Percentiles rank a stretch among this genome's conserved stretches.
Evolutionary conservation across 31 red algal species (phyloP).

Genomic region (Porphyra umbilicalis): DNA sequence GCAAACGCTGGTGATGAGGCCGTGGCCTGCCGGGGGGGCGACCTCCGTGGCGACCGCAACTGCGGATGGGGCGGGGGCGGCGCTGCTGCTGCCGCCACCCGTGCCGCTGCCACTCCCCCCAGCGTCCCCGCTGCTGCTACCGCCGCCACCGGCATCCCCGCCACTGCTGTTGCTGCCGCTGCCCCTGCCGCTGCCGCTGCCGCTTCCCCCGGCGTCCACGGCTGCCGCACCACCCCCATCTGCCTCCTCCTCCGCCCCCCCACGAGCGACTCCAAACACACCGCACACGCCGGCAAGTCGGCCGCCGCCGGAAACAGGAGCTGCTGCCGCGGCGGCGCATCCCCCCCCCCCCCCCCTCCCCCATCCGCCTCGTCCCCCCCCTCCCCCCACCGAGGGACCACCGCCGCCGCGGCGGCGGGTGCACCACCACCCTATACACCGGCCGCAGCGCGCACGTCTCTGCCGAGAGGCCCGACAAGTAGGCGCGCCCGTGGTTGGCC

Average conservation of each 20-base stretch:
- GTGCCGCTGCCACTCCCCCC: background rate
- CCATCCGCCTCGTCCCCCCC: background rate
- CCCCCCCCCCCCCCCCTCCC: constrained; percentile 14
- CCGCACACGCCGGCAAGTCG: constrained; percentile 38
- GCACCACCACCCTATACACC: constrained; percentile 31
- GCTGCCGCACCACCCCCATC: too few species aligned
- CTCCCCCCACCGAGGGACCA: background rate
- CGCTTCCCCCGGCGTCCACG: too few species aligned
- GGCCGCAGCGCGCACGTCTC: constrained; percentile 53
- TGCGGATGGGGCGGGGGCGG: too few species aligned
- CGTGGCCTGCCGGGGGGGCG: background rate
- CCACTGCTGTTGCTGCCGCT: too few species aligned
- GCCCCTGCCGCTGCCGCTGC: too few species aligned
- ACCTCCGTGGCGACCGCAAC: background rate
- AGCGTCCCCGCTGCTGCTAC: background rate
- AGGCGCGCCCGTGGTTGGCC: constrained; percentile 47
- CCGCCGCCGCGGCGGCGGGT: constrained; percentile 12
- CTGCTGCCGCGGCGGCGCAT: constrained; percentile 7
- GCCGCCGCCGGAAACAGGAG: background rate
- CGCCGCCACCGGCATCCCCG: too few species aligned
- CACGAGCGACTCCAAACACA: constrained; percentile 73
- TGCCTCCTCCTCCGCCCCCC: background rate
- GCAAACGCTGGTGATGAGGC: constrained; percentile 70
- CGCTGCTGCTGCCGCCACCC: background rate
- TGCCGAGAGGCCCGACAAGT: constrained; percentile 37